phyloP scores from a whole-genome alignment of 441 rosid genomes.

The Pelargonium myrrhifolium region DNA sequence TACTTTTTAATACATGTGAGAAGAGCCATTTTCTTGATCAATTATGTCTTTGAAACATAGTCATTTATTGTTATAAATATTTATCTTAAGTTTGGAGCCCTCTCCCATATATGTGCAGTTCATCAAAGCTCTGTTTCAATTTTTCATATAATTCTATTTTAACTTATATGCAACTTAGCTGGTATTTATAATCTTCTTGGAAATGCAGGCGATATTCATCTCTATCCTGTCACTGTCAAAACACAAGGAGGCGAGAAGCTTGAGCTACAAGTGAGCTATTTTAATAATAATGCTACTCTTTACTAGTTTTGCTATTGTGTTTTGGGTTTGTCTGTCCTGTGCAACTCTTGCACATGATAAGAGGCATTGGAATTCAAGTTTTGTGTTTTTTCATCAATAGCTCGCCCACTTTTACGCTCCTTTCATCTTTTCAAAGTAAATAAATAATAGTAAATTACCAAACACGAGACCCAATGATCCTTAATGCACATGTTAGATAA shows the following conservation, averaged over 20 bases:
- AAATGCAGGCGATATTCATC: constrained; percentile 73
- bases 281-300: constrained; percentile 2
- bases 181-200: constrained; percentile 10
- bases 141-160: neutral
- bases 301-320: neutral
- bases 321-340: neutral
- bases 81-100: neutral
- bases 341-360: too few species aligned
- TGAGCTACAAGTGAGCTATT: constrained; percentile 71
- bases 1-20: neutral
- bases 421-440: too few species aligned
- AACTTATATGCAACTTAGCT: neutral
- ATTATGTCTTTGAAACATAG: neutral
- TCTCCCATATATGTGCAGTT: neutral
- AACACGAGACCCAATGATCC: too few species aligned
- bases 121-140: neutral
- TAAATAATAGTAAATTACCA: too few species aligned
- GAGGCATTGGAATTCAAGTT: too few species aligned
- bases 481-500: too few species aligned
- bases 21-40: neutral
- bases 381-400: too few species aligned
- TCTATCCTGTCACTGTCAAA: constrained; percentile 81
- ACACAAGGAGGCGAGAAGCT: constrained; percentile 81
- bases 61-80: neutral
- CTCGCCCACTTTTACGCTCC: too few species aligned